Percentiles rank a stretch among this genome's conserved stretches.
These are phyloP conservation scores for Gaeumannomyces tritici DNA, from an alignment of 2,329 filamentous ascomycete species.

Conservation along the genomic window DNA sequence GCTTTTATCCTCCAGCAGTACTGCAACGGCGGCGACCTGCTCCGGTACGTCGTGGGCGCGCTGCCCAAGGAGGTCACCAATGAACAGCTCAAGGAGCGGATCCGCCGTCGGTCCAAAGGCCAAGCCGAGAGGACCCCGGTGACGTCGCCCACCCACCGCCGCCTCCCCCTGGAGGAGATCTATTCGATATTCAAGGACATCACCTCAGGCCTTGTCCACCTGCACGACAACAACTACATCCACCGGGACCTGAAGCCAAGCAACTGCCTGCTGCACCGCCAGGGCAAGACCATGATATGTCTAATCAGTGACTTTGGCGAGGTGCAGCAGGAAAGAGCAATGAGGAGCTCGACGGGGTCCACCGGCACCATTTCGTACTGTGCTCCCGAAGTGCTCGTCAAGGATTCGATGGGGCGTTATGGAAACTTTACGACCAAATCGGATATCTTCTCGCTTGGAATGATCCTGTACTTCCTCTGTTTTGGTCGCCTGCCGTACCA, in stretches of 20 bases:
- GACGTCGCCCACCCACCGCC: constrained; percentile 29
- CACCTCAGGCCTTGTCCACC: constrained; percentile 79
- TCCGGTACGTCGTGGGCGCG: constrained; percentile 73
- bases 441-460: constrained; percentile 94
- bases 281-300: constrained; percentile 62
- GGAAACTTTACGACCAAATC: constrained; percentile 96
- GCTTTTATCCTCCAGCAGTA: constrained; percentile 97
- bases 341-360: constrained; percentile 80
- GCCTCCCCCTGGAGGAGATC: constrained; percentile 74
- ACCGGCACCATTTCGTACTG: constrained; percentile 98
- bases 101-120: constrained; percentile 73
- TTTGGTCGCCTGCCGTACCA: constrained; percentile 82
- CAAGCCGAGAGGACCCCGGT: constrained; percentile 45
- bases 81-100: constrained; percentile 79
- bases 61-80: constrained; percentile 56
- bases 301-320: constrained; percentile 97
- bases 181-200: constrained; percentile 96
- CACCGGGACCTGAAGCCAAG: constrained; percentile 93
- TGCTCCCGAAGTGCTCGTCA: constrained; percentile 80
- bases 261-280: constrained; percentile 82
- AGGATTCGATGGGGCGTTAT: constrained; percentile 59
- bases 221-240: constrained; percentile 87
- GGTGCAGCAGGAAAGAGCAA: constrained; percentile 74
- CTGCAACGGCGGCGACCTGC: constrained; percentile 86
- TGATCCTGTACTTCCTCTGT: constrained; percentile 98